Conservation (phyloP, 2,329 filamentous ascomycete genomes). For the Nemania sp. region DNA sequence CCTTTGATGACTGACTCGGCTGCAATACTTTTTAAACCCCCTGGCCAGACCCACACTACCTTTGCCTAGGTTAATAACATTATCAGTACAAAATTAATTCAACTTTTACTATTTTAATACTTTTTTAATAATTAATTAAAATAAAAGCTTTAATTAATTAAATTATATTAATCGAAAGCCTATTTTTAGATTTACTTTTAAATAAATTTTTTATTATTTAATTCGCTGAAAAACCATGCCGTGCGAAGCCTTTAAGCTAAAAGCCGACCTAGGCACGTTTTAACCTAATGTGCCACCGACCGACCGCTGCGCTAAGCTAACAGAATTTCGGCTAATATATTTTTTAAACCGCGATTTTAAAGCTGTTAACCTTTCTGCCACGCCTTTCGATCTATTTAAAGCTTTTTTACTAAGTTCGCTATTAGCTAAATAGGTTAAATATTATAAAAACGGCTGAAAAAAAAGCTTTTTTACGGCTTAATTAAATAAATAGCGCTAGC, state of each 20-base stretch:
- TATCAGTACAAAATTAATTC: neutral
- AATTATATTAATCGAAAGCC: neutral
- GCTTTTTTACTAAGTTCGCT: neutral
- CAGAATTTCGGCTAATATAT: neutral
- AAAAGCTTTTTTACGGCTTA: neutral
- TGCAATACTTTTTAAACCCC: no score
- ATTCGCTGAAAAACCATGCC: neutral
- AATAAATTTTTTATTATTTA: neutral
- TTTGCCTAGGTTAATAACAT: conserved; percentile 19
- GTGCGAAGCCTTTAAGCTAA: neutral
- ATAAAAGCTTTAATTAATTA: neutral
- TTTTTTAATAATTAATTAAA: neutral
- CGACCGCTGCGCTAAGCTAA: neutral
- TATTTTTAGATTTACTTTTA: neutral
- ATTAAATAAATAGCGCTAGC: neutral
- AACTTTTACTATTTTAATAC: neutral
- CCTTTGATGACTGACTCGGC: no score
- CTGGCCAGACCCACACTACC: neutral
- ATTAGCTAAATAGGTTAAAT: neutral
- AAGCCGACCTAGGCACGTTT: neutral
- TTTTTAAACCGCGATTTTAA: neutral
- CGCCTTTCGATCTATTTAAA: neutral
- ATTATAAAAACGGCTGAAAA: neutral
- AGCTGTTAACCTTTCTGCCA: neutral
- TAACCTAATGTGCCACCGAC: neutral